A percentile compares a stretch with the other conserved stretches of the same genome.
Evolutionary conservation across 1,139 yeast species (phyloP).

Genomic region (Hyphopichia fennica): DNA sequence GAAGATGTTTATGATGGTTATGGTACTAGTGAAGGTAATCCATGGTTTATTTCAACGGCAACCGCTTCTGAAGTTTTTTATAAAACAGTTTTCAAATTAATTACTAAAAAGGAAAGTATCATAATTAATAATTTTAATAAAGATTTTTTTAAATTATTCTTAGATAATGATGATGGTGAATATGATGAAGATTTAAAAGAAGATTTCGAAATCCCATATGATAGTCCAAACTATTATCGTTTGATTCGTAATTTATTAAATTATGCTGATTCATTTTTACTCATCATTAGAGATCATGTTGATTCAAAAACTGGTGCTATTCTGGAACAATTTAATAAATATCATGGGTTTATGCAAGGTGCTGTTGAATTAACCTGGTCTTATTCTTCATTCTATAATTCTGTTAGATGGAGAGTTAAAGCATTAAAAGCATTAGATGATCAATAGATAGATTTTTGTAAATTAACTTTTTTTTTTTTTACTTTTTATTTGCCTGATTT

Average conservation of each 20-base stretch:
- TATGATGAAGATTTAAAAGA: constrained; percentile 25
- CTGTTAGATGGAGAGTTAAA: constrained; percentile 61
- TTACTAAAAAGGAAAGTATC: constrained; percentile 22
- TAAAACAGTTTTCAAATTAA: constrained; percentile 30
- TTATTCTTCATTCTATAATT: constrained; percentile 75
- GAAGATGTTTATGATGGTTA: constrained; percentile 89
- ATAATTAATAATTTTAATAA: constrained; percentile 23
- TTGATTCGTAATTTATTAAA: constrained; percentile 47
- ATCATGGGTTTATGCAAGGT: constrained; percentile 84
- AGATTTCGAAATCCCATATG: constrained; percentile 31
- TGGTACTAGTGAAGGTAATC: constrained; percentile 77
- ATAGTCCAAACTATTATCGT: constrained; percentile 45
- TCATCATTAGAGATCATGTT: constrained; percentile 69
- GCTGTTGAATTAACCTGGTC: constrained; percentile 91
- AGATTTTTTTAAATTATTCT: constrained; percentile 31
- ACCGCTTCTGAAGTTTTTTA: constrained; percentile 67
- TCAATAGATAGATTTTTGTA: not conserved
- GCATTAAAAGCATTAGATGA: constrained; percentile 15
- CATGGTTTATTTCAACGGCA: constrained; percentile 91
- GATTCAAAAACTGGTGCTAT: constrained; percentile 65
- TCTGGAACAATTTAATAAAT: constrained; percentile 86
- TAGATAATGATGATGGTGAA: constrained; percentile 13
- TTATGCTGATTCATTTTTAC: constrained; percentile 77
- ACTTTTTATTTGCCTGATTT: not conserved
- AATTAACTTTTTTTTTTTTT: not conserved